A percentile compares a stretch with the other conserved stretches of the same genome.
Conservation (phyloP, 2,329 filamentous ascomycete genomes). For the Chrysoporthe deuterocubensis region DNA sequence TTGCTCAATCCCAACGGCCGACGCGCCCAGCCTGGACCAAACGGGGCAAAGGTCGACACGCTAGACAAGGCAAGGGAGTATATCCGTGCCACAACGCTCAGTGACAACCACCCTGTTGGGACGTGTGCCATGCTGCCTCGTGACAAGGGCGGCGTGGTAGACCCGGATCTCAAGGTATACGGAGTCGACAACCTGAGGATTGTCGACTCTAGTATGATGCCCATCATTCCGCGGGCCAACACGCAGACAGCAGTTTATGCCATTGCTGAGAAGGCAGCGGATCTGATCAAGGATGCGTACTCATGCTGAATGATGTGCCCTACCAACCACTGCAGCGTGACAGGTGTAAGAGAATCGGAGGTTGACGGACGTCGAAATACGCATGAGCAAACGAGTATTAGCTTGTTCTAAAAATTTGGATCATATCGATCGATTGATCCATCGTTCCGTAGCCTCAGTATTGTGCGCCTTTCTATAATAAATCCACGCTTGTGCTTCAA, state of each 20-base stretch:
- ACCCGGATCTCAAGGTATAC: constrained; percentile 7
- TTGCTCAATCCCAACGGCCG: constrained; percentile 7
- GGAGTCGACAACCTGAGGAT: constrained; percentile 6
- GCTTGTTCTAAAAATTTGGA: no score
- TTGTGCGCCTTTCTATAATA: no score
- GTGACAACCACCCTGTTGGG: constrained; percentile 5
- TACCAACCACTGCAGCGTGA: no score
- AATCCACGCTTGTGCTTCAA: no score
- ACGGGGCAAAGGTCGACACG: not conserved
- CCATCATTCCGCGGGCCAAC: constrained; percentile 15
- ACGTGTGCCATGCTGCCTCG: constrained; percentile 14
- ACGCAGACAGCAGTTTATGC: constrained; percentile 14
- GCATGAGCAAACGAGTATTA: no score
- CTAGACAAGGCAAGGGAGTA: constrained; percentile 9
- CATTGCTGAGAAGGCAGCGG: constrained; percentile 15
- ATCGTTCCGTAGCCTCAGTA: no score
- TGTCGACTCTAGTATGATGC: constrained; percentile 16
- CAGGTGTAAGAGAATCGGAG: no score
- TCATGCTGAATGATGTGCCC: not conserved
- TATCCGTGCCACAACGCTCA: constrained; percentile 5
- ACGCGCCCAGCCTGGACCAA: not conserved
- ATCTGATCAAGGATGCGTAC: not conserved
- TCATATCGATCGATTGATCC: no score
- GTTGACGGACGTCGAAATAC: no score
- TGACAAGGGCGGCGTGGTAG: constrained; percentile 15